A percentile compares a stretch with the other conserved stretches of the same genome.
Evolutionary conservation across 73 alveolate genomes (phyloP).

Genomic region (Loxodes magnus): DNA sequence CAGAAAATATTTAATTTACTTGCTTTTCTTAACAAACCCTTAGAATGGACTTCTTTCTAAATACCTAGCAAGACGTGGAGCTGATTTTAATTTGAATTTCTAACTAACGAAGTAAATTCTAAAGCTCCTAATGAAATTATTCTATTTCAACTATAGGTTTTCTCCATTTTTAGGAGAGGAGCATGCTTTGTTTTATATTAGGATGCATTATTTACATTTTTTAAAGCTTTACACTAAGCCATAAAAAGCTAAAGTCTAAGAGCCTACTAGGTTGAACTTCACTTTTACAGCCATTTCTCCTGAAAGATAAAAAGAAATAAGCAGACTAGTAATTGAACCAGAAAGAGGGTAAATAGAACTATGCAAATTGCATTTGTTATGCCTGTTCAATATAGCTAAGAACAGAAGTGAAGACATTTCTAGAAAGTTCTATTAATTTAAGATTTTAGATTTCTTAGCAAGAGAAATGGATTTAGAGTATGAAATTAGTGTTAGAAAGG

Average conservation of each 20-base stretch:
- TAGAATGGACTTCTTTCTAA: conserved; percentile 31
- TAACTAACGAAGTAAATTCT: conserved; percentile 21
- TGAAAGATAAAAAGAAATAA: conserved; percentile 44
- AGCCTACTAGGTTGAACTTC: conserved; percentile 29
- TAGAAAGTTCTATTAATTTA: conserved; percentile 80
- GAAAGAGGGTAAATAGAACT: conserved; percentile 50
- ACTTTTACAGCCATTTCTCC: conserved; percentile 38
- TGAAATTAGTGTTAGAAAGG: conserved; percentile 58
- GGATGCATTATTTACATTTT: conserved; percentile 73
- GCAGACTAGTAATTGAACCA: too few relatives aligned
- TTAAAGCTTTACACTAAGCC: conserved; percentile 64
- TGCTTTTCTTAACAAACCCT: conserved; percentile 30
- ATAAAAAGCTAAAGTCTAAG: conserved; percentile 5
- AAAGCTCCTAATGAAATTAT: conserved; percentile 17
- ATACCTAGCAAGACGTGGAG: conserved; percentile 22
- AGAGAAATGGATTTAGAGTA: conserved; percentile 91
- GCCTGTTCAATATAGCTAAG: conserved; percentile 76
- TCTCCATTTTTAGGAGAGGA: conserved; percentile 26
- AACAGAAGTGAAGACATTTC: conserved; percentile 89
- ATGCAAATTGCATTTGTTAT: conserved; percentile 84
- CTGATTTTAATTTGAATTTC: conserved; percentile 24
- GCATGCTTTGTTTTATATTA: conserved; percentile 34
- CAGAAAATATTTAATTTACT: conserved; percentile 18
- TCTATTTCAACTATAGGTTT: conserved; percentile 24
- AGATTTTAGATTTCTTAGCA: conserved; percentile 80